These are phyloP conservation scores for Citrus cavaleriei DNA, from an alignment of 345 rosid genomes.

Conservation along the genomic window DNA sequence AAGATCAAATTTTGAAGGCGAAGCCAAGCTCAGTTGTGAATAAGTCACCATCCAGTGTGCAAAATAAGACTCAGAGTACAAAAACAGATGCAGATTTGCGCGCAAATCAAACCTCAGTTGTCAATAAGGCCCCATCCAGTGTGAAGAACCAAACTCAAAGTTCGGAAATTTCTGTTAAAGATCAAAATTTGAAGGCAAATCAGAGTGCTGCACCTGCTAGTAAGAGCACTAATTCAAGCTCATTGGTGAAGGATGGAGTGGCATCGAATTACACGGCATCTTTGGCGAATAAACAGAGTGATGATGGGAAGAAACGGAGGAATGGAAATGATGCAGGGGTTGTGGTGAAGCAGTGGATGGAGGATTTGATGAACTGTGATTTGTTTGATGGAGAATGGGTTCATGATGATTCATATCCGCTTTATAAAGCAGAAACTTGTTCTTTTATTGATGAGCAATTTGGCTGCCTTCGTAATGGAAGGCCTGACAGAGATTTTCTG, in stretches of 20 bases:
- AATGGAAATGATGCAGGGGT: conserved; percentile 22
- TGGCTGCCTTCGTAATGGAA: conserved; percentile 68
- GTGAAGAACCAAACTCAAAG: conserved; percentile 14
- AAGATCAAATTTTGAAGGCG: conserved; percentile 12
- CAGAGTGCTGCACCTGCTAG: conserved; percentile 21
- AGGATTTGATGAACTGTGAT: conserved; percentile 59
- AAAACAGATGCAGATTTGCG: conserved; percentile 5
- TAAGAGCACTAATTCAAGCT: conserved; percentile 18
- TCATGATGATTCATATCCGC: conserved; percentile 84
- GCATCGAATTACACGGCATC: conserved; percentile 41
- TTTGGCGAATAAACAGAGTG: conserved; percentile 27
- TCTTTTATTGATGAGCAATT: conserved; percentile 80
- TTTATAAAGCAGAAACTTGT: conserved; percentile 87
- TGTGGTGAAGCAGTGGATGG: conserved; percentile 34
- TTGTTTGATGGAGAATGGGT: conserved; percentile 89
- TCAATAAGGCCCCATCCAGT: not conserved
- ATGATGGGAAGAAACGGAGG: conserved; percentile 26
- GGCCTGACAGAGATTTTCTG: conserved; percentile 70
- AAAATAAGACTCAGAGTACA: conserved; percentile 6
- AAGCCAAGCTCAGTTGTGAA: not conserved
- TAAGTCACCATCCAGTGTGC: conserved; percentile 8
- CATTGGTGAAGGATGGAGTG: conserved; percentile 7
- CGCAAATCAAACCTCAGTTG: conserved; percentile 10
- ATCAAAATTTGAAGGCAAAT: conserved; percentile 21
- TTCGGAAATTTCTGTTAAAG: conserved; percentile 16